Evolutionary conservation across 768 basidiomycete genomes (phyloP), one percentile per base, ranked within the genome.

Genomic region (Tulasnella sp.): DNA sequence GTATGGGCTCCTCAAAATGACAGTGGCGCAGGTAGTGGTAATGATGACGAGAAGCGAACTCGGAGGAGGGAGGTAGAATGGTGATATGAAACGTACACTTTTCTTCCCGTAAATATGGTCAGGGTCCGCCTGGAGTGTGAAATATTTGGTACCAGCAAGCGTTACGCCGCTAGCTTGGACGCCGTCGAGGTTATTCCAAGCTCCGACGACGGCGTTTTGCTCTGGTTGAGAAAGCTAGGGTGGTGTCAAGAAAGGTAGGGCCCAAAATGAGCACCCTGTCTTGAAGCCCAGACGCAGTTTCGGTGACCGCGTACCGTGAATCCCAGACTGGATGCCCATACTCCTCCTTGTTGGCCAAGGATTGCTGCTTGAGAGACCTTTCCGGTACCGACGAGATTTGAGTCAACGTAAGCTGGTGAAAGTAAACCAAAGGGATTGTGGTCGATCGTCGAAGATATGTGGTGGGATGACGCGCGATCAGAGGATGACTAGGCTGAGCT

Each of bases 281-380:
- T 34, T 60, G 46, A 40, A 50, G 42, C n/a, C 24, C 22, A 18
- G 48, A 37, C 16, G 16, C 14, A 3, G 1, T 18, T 46, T 18
- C 18, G 34, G 41, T 37, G 41, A 34, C 44, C 18, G 72, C 58
- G 41, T 28, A 64, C 73, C 20, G 54, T 72, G 46, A 50, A 79
- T 40, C 69, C 72, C 22, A 73, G 11, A 22, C 28, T 82, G 41
- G 87, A 79, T 16, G 94, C 94, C 95, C 95, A 96, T 9, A 94
- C 88, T 76, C 95, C 94, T 75, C 94, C 94, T 83, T 89, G 84
- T 78, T 87, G 88, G 64, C 94, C 95, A 74, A 96, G 69, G 84
- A 94, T 93, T 42, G 95, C 95, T 54, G 95, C 96, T 83, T 90
- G 89, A 37, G 87, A n/a, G 84, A 97, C 87, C 86, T 91, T 94